phyloP scores from a whole-genome alignment of 2,329 filamentous ascomycete genomes.

The Penicillium palitans region DNA sequence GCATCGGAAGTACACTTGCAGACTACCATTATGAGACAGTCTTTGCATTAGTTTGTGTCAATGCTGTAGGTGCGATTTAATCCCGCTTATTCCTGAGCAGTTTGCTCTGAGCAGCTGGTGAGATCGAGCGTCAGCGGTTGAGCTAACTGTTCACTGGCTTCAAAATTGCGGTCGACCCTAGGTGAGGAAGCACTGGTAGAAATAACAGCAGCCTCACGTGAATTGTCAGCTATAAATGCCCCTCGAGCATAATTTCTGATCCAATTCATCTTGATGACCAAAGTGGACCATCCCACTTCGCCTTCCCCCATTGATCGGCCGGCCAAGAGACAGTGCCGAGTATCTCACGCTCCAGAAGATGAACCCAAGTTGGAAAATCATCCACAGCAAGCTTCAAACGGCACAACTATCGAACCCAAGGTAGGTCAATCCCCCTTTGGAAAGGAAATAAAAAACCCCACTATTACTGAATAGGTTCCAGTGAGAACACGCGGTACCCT shows the following conservation, averaged over 20 bases:
- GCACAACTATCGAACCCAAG: not conserved
- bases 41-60: too few relatives aligned
- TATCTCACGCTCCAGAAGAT: not conserved
- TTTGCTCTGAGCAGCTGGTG: too few relatives aligned
- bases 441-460: not conserved
- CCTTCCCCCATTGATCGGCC: not conserved
- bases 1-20: too few relatives aligned
- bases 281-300: not conserved
- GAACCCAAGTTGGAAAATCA: not conserved
- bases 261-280: not conserved
- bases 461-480: not conserved
- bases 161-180: too few relatives aligned
- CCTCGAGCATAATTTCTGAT: not conserved
- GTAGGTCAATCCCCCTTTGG: not conserved
- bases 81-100: too few relatives aligned
- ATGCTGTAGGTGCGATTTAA: too few relatives aligned
- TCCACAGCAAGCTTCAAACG: not conserved
- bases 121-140: too few relatives aligned
- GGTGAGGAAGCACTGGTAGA: too few relatives aligned
- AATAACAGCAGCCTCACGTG: too few relatives aligned
- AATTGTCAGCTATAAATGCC: not conserved
- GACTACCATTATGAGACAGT: not conserved
- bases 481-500: not conserved
- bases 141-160: too few relatives aligned
- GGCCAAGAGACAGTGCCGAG: conserved; percentile 1